Evolutionary conservation across 2,329 filamentous ascomycete genomes (phyloP).

Genomic region (Rhynchosporium secalis): DNA sequence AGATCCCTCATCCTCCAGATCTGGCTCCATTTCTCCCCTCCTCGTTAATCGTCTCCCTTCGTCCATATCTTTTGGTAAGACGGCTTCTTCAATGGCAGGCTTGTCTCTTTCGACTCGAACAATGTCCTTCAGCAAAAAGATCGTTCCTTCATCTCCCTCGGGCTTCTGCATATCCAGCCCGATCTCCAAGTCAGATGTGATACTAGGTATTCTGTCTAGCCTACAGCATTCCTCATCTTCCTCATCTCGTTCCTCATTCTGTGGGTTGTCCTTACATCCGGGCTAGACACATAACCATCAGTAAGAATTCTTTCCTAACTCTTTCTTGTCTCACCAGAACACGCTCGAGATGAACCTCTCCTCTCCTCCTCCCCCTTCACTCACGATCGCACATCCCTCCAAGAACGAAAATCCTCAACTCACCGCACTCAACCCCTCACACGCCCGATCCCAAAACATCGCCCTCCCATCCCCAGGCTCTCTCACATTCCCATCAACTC

Average conservation of each 20-base stretch:
- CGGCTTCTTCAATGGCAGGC: no score
- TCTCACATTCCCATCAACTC: conserved; percentile 9
- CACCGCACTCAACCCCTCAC: conserved; percentile 5
- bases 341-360: not conserved
- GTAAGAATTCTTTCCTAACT: not conserved
- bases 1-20: not conserved
- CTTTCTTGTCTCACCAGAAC: not conserved
- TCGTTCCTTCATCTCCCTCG: not conserved
- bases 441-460: conserved; percentile 17
- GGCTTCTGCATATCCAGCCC: not conserved
- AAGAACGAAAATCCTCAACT: not conserved
- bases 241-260: not conserved
- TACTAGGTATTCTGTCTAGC: not conserved
- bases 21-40: not conserved
- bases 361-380: not conserved
- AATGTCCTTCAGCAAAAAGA: not conserved
- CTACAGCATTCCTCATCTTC: not conserved
- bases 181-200: not conserved
- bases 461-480: not conserved
- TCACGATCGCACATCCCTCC: not conserved
- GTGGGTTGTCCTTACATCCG: not conserved
- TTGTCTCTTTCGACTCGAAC: not conserved
- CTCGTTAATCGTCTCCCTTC: no score
- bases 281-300: not conserved
- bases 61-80: no score